phyloP scores from a whole-genome alignment of 176 grass and related monocot genomes.

The Hordeum marinum region DNA sequence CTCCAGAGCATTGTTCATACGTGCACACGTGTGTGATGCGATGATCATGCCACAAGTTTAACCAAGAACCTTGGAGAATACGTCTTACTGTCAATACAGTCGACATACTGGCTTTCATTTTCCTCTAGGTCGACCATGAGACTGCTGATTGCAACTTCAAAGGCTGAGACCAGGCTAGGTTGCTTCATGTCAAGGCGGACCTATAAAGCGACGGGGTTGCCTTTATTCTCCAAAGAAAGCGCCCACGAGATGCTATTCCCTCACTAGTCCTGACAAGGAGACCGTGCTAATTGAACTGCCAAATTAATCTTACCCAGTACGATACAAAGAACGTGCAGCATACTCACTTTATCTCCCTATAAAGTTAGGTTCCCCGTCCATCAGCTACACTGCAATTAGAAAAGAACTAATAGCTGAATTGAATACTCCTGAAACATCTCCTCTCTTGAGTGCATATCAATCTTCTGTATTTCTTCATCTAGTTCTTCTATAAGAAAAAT shows the following conservation, averaged over 20 bases:
- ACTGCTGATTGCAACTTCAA: background rate
- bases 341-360: background rate
- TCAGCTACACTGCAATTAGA: background rate
- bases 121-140: background rate
- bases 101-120: background rate
- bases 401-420: background rate
- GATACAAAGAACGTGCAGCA: background rate
- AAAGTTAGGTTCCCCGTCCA: background rate
- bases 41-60: background rate
- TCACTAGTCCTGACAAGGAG: background rate
- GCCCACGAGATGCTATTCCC: background rate
- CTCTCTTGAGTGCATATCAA: background rate
- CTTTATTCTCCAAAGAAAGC: background rate
- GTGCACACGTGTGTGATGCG: background rate
- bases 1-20: background rate
- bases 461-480: background rate
- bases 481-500: background rate
- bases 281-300: background rate
- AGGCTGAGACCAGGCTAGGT: background rate
- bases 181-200: background rate
- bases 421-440: background rate
- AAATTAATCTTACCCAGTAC: background rate
- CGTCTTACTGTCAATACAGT: background rate
- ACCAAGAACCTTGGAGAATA: background rate
- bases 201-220: background rate